Evolutionary conservation across 441 rosid species (phyloP), one percentile per base, ranked within the genome.

Genomic region (Arabidopsis hybrid): DNA sequence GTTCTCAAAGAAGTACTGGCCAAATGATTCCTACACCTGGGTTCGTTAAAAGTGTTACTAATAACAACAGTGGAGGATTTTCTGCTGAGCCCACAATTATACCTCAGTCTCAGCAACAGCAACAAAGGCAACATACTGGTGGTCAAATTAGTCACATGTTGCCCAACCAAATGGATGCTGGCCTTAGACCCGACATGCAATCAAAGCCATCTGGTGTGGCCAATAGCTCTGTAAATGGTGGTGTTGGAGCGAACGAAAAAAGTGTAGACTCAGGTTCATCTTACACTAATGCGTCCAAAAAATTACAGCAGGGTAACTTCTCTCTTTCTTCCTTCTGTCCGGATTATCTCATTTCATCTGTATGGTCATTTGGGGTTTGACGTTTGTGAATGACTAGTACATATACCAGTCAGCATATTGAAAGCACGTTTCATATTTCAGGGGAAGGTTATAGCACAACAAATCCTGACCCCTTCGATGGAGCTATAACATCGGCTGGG

Each of bases 21-120:
- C 97, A 90, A 81, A 96, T 96, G 98, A 91, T 96, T 79, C 98
- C 99, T 67, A 89, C 98, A 56, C 97, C 98, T 56, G 96, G 97
- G 65, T 88, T 87, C 60, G 88, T 81, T 72, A 87, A 63, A 65
- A 86, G 47, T 72, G 18, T 17, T 72, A 71, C 46, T 72, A 75
- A 70, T 74, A 82, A 52, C 29, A 83, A 67, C 69, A 74, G 71
- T 80, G 83, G 84, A 67, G 93, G 91, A 67, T 85, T 86, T 84
- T 89, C 95, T 65, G 74, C 91, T 79, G 99, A 92, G 62, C 81
- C 95, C 64, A 74, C 86, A 0, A 72, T 88, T 83, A 84, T 74
- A 57, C 78, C 86, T 56, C 98, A 85, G 78, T 83, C 88, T 18
- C 90, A 69, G 81, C 97, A 86, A 81, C 90, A 69, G 78, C 98